Conservation (phyloP, 164 flowering plant species). For the Nelumbo lutea region DNA sequence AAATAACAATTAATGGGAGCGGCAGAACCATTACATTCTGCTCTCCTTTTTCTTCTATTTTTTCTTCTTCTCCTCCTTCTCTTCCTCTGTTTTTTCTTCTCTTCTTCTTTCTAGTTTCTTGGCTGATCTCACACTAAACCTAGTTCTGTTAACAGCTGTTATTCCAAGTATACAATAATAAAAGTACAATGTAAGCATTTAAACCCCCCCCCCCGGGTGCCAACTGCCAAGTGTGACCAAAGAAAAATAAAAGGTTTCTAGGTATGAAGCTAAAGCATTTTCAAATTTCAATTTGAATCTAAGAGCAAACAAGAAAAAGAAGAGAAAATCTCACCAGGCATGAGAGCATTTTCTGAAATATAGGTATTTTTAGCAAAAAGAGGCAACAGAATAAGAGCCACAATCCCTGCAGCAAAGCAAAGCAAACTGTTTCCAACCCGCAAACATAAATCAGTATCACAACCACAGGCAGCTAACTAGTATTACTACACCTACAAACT, state of each 20-base stretch:
- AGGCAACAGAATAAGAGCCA: constrained; percentile 73
- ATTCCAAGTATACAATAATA: too few relatives aligned
- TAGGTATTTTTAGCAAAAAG: constrained; percentile 88
- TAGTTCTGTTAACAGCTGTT: too few relatives aligned
- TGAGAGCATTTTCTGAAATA: constrained; percentile 91
- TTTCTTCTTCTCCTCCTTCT: too few relatives aligned
- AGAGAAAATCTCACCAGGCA: constrained; percentile 61
- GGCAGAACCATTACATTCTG: too few relatives aligned
- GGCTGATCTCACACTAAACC: too few relatives aligned
- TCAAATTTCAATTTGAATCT: background rate
- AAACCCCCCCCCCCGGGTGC: too few relatives aligned
- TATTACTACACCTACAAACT: background rate
- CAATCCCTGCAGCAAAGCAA: constrained; percentile 62
- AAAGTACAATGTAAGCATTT: too few relatives aligned
- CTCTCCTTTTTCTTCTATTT: too few relatives aligned
- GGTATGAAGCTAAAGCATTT: background rate
- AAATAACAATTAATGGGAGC: too few relatives aligned
- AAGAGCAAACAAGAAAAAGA: background rate
- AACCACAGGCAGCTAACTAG: background rate
- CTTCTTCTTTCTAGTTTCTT: too few relatives aligned
- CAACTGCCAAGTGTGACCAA: background rate
- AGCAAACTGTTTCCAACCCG: constrained; percentile 39
- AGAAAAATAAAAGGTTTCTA: background rate
- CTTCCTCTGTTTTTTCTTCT: too few relatives aligned
- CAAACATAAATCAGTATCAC: background rate